phyloP scores from a whole-genome alignment of 257 asterid genomes.

The Capsicum rhomboideum region DNA sequence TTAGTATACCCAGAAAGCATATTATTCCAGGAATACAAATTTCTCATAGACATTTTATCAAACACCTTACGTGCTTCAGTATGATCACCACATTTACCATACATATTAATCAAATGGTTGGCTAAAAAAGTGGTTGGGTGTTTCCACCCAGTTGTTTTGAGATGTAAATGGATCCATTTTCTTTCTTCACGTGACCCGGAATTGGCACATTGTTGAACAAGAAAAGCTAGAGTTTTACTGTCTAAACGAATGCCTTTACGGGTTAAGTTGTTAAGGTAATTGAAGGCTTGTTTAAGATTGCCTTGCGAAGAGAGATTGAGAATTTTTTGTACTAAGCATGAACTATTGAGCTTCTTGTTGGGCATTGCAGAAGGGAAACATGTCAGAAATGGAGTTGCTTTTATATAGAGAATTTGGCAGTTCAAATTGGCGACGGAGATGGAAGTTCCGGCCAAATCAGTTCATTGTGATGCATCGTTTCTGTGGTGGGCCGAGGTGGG shows the following conservation, averaged over 20 bases:
- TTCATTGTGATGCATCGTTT: background rate
- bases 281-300: slow-evolving; percentile 48
- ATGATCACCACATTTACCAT: slow-evolving; percentile 57
- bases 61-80: slow-evolving; percentile 64
- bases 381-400: slow-evolving; percentile 31
- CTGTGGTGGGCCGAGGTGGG: background rate
- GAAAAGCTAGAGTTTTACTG: slow-evolving; percentile 33
- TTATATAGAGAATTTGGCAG: slow-evolving; percentile 18
- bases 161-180: slow-evolving; percentile 47
- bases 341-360: slow-evolving; percentile 10
- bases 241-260: slow-evolving; percentile 47
- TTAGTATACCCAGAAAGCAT: slow-evolving; percentile 73
- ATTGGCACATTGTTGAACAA: slow-evolving; percentile 44
- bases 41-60: slow-evolving; percentile 49
- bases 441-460: slow-evolving; percentile 18
- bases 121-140: slow-evolving; percentile 43
- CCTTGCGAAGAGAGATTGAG: slow-evolving; percentile 41
- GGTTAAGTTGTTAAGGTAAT: slow-evolving; percentile 33
- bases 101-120: slow-evolving; percentile 64
- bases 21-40: slow-evolving; percentile 78
- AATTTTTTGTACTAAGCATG: slow-evolving; percentile 37
- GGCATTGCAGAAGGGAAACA: slow-evolving; percentile 57
- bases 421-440: slow-evolving; percentile 22
- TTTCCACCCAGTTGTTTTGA: slow-evolving; percentile 48
- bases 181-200: slow-evolving; percentile 36